Percentiles rank a stretch among this genome's conserved stretches.
phyloP scores from a whole-genome alignment of 345 rosid genomes.

The Gossypium stocksii region DNA sequence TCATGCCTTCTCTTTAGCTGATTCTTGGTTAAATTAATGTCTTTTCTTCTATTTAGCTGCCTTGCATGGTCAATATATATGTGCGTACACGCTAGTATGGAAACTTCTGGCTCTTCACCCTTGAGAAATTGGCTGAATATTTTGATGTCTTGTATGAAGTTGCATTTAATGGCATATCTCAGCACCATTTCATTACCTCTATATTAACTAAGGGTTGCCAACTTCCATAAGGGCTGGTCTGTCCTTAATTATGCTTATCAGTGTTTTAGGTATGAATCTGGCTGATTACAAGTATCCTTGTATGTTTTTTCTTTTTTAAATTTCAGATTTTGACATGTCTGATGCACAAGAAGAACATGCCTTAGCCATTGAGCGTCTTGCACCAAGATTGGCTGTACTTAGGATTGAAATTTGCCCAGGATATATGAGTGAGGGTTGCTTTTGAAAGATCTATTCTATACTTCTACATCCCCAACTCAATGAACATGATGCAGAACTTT shows the following conservation, averaged over 20 bases:
- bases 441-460: slow-evolving; percentile 95
- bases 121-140: not conserved
- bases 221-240: not conserved
- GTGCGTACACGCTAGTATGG: too few species aligned
- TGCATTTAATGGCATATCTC: slow-evolving; percentile 4
- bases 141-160: not conserved
- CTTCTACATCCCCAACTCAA: slow-evolving; percentile 78
- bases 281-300: slow-evolving; percentile 2
- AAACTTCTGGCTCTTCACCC: not conserved
- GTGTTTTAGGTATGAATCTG: not conserved
- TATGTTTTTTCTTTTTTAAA: not conserved
- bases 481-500: slow-evolving; percentile 66
- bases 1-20: not conserved
- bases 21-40: not conserved
- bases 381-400: slow-evolving; percentile 74
- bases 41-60: not conserved
- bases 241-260: too few species aligned
- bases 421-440: slow-evolving; percentile 80
- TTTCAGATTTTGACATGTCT: slow-evolving; percentile 81
- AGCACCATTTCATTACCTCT: not conserved
- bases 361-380: slow-evolving; percentile 73
- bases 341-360: slow-evolving; percentile 95
- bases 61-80: not conserved
- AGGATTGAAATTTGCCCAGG: slow-evolving; percentile 90
- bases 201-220: not conserved